phyloP scores from a whole-genome alignment of 352 stramenopile species.

The Pilasporangium apinafurcum region DNA sequence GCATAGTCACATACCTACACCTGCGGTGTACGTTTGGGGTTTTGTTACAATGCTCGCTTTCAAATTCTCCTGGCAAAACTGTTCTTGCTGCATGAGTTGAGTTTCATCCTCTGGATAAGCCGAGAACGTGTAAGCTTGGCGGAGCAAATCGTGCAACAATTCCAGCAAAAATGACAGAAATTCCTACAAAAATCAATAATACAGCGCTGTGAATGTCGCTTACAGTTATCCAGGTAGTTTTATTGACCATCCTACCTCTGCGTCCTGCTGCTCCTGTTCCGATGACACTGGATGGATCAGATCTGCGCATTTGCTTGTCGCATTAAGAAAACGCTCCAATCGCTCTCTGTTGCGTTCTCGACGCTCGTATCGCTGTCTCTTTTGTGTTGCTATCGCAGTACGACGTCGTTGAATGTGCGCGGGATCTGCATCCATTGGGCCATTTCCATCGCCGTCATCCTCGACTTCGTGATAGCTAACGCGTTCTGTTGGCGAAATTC shows the following conservation, averaged over 20 bases:
- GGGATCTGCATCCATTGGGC: too few species aligned
- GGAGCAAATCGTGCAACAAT: conserved; percentile 50
- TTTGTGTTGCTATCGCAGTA: conserved; percentile 1
- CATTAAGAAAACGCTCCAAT: conserved; percentile 20
- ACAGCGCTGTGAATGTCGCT: not conserved
- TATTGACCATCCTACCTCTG: conserved; percentile 22
- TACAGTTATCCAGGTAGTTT: not conserved
- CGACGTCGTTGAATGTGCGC: too few species aligned
- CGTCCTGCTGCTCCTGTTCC: conserved; percentile 75
- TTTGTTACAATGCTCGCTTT: conserved; percentile 21
- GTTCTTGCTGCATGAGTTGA: conserved; percentile 17
- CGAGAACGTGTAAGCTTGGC: not conserved
- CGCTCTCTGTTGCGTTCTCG: too few species aligned
- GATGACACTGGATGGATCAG: conserved; percentile 23
- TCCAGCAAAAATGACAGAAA: conserved; percentile 70
- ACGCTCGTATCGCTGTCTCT: conserved; percentile 1
- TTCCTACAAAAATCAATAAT: conserved; percentile 19
- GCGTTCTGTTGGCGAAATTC: too few species aligned
- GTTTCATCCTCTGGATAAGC: not conserved
- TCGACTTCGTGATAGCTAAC: too few species aligned
- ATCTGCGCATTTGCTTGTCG: conserved; percentile 38
- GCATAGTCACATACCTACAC: conserved; percentile 37
- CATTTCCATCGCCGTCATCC: too few species aligned
- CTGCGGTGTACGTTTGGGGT: conserved; percentile 47
- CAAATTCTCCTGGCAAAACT: conserved; percentile 13